Base-by-base conservation (phyloP, 805 yeast genomes). In the Ogataea corticis region DNA sequence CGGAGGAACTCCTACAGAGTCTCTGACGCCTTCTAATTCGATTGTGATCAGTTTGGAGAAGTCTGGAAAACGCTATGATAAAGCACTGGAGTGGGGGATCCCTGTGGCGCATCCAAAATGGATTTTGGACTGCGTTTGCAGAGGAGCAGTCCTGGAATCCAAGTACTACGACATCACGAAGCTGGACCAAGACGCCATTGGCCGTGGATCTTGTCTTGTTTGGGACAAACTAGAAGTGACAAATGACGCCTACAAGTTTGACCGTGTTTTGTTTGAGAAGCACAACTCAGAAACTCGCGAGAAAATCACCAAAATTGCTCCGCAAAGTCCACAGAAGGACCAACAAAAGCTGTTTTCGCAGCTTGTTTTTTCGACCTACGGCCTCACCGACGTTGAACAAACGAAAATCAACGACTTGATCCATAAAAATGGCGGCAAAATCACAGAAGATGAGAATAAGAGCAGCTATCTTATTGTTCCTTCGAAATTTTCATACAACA, bases 1-100 rank as follows among this genome's bases (percentile, higher is more conserved):
- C 53, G 83, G 83, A 3, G 87, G 85, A 3, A 63, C 60, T 15
- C 72, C 74, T 2, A 71, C 79, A 0, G 78, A 75, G 17, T 72
- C 83, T 1, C 62, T 82, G 30, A 74, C 80, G 2, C 64, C 66
- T 7, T 62, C 69, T 5, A 70, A 70, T 38, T 54, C 70, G 2
- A 69, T 75, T 46, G 63, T 82, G 0, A 69, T 82, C 3, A 72
- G 81, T n/a, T 70, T 79, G 23, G 79, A 73, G 38, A 62, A 62
- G 19, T 57, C 63, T 14, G 88, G 88, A 0, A 74, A 69, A 45
- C 56, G 87, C 41, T 81, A 70, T 54, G 65, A 65, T 13, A 77
- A 76, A 55, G 82, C 82, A 3, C 33, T 71, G 2, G 78, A 76
- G 55, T 77, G 82, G 82, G 64, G 66, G 10, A 72, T 73, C 4